These are phyloP conservation scores for Epichloe glyceriae DNA, from an alignment of 2,329 filamentous ascomycete species.

Conservation along the genomic window DNA sequence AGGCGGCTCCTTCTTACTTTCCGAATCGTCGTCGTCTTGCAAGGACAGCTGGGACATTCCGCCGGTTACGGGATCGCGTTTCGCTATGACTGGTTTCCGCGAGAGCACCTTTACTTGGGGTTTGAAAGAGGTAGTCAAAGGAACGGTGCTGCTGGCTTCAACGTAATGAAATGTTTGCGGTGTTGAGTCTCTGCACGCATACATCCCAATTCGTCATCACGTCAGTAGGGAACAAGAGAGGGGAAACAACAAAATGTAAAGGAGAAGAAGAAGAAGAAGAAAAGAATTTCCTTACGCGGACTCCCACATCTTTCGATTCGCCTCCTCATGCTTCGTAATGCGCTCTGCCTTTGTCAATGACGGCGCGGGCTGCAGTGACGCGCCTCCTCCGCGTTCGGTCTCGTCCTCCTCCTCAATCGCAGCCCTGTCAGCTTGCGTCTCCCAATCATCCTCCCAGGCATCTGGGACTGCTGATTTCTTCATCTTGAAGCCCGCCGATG, in stretches of 20 bases:
- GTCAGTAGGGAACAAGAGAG: slow-evolving; percentile 3
- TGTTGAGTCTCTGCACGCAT: slow-evolving; percentile 44
- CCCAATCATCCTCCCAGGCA: slow-evolving; percentile 91
- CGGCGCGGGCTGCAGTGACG: slow-evolving; percentile 10
- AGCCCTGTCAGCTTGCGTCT: slow-evolving; percentile 54
- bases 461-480: slow-evolving; percentile 44
- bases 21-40: slow-evolving; percentile 47
- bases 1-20: slow-evolving; percentile 48
- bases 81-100: slow-evolving; percentile 59
- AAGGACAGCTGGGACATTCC: slow-evolving; percentile 32
- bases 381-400: slow-evolving; percentile 13
- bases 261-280: slow-evolving; percentile 3
- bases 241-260: neutral
- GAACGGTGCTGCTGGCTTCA: slow-evolving; percentile 48
- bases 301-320: slow-evolving; percentile 79
- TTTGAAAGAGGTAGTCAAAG: slow-evolving; percentile 57
- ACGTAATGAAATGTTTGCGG: slow-evolving; percentile 65
- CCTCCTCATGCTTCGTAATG: slow-evolving; percentile 66
- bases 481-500: slow-evolving; percentile 22
- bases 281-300: slow-evolving; percentile 50
- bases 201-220: neutral
- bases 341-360: slow-evolving; percentile 61
- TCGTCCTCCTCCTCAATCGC: slow-evolving; percentile 23
- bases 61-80: slow-evolving; percentile 36
- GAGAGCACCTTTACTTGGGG: slow-evolving; percentile 73